Conservation (phyloP, 2,329 filamentous ascomycete genomes). For the Gaeumannomyces tritici region DNA sequence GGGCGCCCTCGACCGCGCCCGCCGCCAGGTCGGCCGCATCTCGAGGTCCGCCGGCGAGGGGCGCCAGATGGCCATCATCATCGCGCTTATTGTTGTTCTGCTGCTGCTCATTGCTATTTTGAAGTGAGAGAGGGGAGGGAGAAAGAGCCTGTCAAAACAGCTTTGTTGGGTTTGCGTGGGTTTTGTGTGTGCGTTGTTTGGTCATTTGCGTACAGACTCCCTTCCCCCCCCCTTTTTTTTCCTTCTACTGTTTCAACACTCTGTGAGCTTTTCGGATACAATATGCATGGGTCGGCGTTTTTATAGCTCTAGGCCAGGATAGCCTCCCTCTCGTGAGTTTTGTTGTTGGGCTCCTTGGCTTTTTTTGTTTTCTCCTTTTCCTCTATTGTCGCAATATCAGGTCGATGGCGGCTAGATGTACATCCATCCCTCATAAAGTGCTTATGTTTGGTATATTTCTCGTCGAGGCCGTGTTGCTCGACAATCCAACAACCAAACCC, state of each 20-base stretch:
- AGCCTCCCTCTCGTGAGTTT: background rate
- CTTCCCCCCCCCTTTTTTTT: background rate
- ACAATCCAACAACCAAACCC: no score
- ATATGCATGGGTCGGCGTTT: background rate
- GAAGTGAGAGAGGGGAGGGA: conserved; percentile 39
- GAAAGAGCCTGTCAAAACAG: background rate
- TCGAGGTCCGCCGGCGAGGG: conserved; percentile 65
- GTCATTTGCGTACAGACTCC: background rate
- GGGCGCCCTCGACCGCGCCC: conserved; percentile 64
- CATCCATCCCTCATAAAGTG: no score
- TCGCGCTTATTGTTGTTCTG: conserved; percentile 73
- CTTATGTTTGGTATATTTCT: no score
- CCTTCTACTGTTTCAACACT: background rate
- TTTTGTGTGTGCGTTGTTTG: no score
- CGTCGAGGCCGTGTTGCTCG: no score
- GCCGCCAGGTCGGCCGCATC: conserved; percentile 54
- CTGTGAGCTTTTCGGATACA: background rate
- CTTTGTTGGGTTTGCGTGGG: background rate
- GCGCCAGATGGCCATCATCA: conserved; percentile 75
- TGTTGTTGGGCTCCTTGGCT: background rate
- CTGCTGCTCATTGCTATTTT: conserved; percentile 73
- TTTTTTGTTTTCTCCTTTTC: background rate
- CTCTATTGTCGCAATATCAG: background rate
- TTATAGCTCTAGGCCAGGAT: background rate
- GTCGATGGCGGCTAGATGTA: background rate